Base-by-base conservation (phyloP, 192 early-diverging fungal genomes). In the Phycomyces nitens region DNA sequence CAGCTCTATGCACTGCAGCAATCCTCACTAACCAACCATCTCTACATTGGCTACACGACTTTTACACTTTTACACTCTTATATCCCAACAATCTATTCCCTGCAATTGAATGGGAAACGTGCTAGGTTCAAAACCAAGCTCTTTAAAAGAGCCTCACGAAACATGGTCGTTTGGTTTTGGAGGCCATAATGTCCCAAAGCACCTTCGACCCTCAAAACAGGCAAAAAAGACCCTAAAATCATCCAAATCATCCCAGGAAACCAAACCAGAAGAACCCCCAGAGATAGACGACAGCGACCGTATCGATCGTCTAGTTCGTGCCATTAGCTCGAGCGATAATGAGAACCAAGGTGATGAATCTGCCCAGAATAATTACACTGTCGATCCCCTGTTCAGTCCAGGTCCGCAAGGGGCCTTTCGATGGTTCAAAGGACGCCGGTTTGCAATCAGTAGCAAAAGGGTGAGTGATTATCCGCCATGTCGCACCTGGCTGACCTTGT, bases 401-500 rank as follows among this genome's bases (percentile, higher is more conserved):
- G 65, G 65, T 42, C 65, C 65, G 39, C 44, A 41, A 24, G 51
- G 58, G 22, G 65, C 65, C 14, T 67, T 58, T 67, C 18, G 39
- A 22, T 67, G 65, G 65, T 67, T 67, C 34, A 47, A 67, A 60
- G 65, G 65, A 29, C 65, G 65, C 20, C 65, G 65, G 10, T 67
- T 39, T 43, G 12, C 24, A 40, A 24, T n/a, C 24, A 5, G 21
- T 26, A 20, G 11, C 18, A 18, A 49, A n/a, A 55, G 53, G 53
- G 53, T 27, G 53, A 23, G 9, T 34, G 20, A 53, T 53, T 55
- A n/a, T 15, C 11, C 22, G 22, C 5, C 15, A 55, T 14, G 15
- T 24, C 6, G 22, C 7, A 14, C 12, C 26, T 23, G 18, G 8
- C 50, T 20, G 23, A 26, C 26, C 14, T 29, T 0, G n/a, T 16